Evolutionary conservation across 257 asterid species (phyloP).

Genomic region (Cruciata laevipes): DNA sequence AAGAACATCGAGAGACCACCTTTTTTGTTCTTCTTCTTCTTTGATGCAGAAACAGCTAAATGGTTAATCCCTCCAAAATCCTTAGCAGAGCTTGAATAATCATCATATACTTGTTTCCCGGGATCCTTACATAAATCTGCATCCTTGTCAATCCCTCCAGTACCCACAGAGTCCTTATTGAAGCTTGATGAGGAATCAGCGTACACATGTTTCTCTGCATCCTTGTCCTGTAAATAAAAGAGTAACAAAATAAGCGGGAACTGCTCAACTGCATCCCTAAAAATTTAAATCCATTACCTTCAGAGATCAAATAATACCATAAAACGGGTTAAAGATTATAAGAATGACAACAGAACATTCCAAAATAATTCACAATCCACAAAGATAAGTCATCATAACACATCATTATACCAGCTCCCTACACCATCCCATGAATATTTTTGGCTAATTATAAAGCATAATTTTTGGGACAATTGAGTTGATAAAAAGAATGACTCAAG

Average conservation of each 20-base stretch:
- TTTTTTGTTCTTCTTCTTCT: slow-evolving; percentile 80
- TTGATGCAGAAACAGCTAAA: slow-evolving; percentile 35
- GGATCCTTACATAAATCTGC: slow-evolving; percentile 26
- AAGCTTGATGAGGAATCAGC: slow-evolving; percentile 22
- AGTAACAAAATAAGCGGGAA: neutral
- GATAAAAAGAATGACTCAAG: slow-evolving; percentile 5
- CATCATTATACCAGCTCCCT: neutral
- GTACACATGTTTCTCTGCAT: slow-evolving; percentile 27
- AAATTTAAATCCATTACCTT: neutral
- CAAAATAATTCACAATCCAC: neutral
- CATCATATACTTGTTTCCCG: slow-evolving; percentile 20
- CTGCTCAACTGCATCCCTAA: neutral
- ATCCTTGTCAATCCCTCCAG: slow-evolving; percentile 25
- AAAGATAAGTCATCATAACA: neutral
- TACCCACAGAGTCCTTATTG: slow-evolving; percentile 25
- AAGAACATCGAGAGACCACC: slow-evolving; percentile 96
- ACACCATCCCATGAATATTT: neutral
- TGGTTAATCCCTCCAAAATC: slow-evolving; percentile 23
- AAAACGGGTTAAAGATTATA: neutral
- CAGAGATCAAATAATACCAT: neutral
- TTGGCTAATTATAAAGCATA: neutral
- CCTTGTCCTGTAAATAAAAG: slow-evolving; percentile 26
- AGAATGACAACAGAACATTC: neutral
- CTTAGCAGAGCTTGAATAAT: slow-evolving; percentile 32
- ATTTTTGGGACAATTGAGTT: neutral